A percentile compares a stretch with the other conserved stretches of the same genome.
Conservation (phyloP, 2,329 filamentous ascomycete species). For the Pseudocercospora ulei region DNA sequence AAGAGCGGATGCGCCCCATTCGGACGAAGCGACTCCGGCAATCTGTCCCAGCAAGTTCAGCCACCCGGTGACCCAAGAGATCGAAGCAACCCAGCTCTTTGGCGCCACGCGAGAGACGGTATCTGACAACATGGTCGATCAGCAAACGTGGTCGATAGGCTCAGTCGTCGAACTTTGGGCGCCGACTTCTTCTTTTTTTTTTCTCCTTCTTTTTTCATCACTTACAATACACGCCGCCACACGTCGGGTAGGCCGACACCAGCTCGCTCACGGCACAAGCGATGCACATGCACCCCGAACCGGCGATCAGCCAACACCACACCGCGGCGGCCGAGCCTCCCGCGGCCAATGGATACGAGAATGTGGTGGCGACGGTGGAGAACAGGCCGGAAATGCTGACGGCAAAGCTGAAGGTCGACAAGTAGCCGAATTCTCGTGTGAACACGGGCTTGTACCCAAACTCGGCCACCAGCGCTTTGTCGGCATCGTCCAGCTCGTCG, state of each 20-base stretch:
- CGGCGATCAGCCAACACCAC: constrained; percentile 52
- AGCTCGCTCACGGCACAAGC: constrained; percentile 48
- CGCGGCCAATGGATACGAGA: constrained; percentile 46
- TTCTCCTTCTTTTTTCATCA: too few species aligned
- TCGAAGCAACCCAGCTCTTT: constrained; percentile 40
- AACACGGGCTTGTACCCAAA: constrained; percentile 41
- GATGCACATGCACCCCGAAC: constrained; percentile 50
- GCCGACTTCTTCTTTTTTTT: too few species aligned
- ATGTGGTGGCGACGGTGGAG: constrained; percentile 49
- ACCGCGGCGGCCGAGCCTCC: constrained; percentile 48
- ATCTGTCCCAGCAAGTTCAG: constrained; percentile 43
- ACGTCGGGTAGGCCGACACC: constrained; percentile 51
- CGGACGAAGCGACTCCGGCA: constrained; percentile 48
- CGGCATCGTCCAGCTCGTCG: constrained; percentile 25
- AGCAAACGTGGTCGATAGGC: too few species aligned
- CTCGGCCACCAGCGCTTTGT: constrained; percentile 26
- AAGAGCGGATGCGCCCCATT: constrained; percentile 50
- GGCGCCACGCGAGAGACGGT: constrained; percentile 49
- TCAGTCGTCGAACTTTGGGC: too few species aligned
- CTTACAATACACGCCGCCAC: constrained; percentile 38
- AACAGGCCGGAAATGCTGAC: constrained; percentile 50
- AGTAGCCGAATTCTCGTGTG: constrained; percentile 50
- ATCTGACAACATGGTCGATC: constrained; percentile 27
- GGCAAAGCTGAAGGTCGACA: constrained; percentile 53
- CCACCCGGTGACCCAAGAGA: constrained; percentile 43